Evolutionary conservation across 257 asterid species (phyloP).

Genomic region (Solanum microdontum): DNA sequence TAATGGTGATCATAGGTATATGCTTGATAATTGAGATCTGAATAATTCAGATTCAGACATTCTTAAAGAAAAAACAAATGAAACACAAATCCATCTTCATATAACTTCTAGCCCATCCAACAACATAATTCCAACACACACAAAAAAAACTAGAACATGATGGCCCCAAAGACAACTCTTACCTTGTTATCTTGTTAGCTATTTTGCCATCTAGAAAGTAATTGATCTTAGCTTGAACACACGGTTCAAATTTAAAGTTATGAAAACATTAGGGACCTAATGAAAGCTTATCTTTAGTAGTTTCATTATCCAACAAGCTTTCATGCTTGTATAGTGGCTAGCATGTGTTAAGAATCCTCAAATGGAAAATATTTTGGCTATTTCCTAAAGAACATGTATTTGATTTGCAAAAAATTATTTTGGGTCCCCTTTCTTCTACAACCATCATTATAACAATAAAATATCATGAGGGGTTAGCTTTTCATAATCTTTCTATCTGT

Average conservation of each 20-base stretch:
- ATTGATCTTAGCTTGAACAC: slow-evolving; percentile 14
- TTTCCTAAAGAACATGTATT: background rate
- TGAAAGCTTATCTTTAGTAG: slow-evolving; percentile 6
- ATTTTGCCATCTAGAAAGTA: slow-evolving; percentile 1
- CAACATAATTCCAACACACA: background rate
- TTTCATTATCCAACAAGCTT: slow-evolving; percentile 10
- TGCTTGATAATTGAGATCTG: background rate
- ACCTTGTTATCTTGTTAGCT: slow-evolving; percentile 13
- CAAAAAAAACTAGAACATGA: background rate
- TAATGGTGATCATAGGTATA: background rate
- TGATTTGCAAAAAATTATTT: background rate
- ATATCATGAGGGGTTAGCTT: background rate
- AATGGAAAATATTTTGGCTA: background rate
- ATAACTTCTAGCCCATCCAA: background rate
- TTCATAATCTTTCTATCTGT: background rate
- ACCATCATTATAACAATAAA: background rate
- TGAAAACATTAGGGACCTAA: slow-evolving; percentile 31
- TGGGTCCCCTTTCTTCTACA: background rate
- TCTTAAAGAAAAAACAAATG: background rate
- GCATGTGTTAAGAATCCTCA: slow-evolving; percentile 32
- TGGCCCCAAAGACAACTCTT: slow-evolving; percentile 10
- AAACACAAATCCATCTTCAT: background rate
- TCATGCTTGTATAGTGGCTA: slow-evolving; percentile 42
- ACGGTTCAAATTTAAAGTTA: slow-evolving; percentile 33
- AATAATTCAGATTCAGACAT: background rate